Base-by-base conservation (phyloP, 441 rosid genomes). In the Bocquillonia castaneifolia region DNA sequence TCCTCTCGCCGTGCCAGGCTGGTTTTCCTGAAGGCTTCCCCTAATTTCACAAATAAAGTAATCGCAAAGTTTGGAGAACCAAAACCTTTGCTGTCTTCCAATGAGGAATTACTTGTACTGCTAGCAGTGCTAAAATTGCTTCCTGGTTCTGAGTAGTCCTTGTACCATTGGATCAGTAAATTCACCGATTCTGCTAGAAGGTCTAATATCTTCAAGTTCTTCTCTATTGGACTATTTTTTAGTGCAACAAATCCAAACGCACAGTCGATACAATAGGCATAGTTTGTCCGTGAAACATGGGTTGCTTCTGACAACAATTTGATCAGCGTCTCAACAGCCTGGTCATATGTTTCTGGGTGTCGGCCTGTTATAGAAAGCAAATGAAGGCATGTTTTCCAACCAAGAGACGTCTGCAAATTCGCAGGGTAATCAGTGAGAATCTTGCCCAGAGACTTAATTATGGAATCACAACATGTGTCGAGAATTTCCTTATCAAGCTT, bases 381-480 rank as follows among this genome's bases (percentile, higher is more conserved):
- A 74, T 93, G 93, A 53, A 90, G 82, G 48, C 73, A 85, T n/a
- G 89, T 75, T 67, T 88, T 91, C 96, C 97, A 93, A 5, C 97
- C 97, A 25, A 91, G 76, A 17, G 72, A 79, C 1, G 90, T 79
- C 14, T 87, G 96, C 28, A 93, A 18, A 83, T 85, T 87, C 31
- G 68, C 79, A 15, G 93, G 84, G 70, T 79, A 77, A 45, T 87
- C 88, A 0, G 72, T 72, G 9, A 93, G 72, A 28, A 93, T 82
- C 76, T 73, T 81, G 83, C 86, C 83, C 5, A 83, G 79, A 1
- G 88, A 78, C 69, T 87, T 84, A 10, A 81, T 78, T 71, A 93
- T 88, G 63, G 68, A 31, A 63, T 82, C 90, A 10, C 80, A 76
- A 39, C 91, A 88, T 4, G 89, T 83, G 9, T 93, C 93, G 0